phyloP scores from a whole-genome alignment of 1,284 basidiomycete species.

The Hemileia vastatrix region DNA sequence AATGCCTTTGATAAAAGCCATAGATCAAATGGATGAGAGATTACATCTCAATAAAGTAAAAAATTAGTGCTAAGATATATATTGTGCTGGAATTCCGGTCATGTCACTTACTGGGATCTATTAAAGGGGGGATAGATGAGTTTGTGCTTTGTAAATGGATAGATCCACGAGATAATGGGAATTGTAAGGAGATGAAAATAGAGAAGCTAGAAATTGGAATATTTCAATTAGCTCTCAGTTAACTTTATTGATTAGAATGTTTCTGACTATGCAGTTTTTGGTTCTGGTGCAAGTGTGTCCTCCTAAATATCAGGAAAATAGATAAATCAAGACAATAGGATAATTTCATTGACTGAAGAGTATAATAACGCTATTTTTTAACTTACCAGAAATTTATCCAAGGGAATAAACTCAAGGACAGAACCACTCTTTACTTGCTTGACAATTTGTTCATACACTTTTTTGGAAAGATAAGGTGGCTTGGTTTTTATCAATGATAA shows the following conservation, averaged over 20 bases:
- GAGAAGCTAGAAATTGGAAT: not conserved
- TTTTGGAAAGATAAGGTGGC: not conserved
- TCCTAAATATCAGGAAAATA: not conserved
- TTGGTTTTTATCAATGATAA: conserved; percentile 2
- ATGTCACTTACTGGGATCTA: conserved; percentile 14
- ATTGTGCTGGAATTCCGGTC: not conserved
- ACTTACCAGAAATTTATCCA: conserved; percentile 15
- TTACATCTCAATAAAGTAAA: not conserved
- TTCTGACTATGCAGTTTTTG: conserved; percentile 14
- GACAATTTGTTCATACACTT: not conserved
- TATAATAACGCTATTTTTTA: not conserved
- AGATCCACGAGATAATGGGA: conserved; percentile 17
- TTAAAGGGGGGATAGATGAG: not conserved
- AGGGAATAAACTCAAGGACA: conserved; percentile 8
- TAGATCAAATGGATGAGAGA: conserved; percentile 14
- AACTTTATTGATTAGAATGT: not conserved
- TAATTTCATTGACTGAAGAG: not conserved
- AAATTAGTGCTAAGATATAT: not conserved
- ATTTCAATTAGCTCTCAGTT: too few relatives aligned
- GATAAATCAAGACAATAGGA: not conserved
- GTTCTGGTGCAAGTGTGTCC: not conserved
- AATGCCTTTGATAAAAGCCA: conserved; percentile 14
- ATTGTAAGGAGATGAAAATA: conserved; percentile 9
- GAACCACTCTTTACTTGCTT: conserved; percentile 1
- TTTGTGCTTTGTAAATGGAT: conserved; percentile 8